Base-by-base conservation (phyloP, 306 rosid genomes). In the Biancaea sappan region DNA sequence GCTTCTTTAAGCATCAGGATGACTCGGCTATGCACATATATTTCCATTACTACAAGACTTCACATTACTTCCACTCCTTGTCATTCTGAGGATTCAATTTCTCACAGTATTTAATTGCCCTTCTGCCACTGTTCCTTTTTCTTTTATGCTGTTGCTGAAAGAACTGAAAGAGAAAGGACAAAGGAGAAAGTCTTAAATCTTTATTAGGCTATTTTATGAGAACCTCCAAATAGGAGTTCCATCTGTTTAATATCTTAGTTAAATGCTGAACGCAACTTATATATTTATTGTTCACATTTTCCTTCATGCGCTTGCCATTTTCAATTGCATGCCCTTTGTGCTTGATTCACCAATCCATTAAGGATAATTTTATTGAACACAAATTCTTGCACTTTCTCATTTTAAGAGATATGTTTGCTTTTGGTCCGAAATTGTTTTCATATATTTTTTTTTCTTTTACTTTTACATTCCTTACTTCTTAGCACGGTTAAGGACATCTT, bases 1-100 rank as follows among this genome's bases (percentile, higher is more conserved):
- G 86, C 82, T 94, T 81, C 89, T 94, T 63, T 88, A 83, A 84
- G 41, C 26, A 24, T 25, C 44, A 16, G 34, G 9, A 56, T 78
- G 69, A 76, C 15, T 11, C 25, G 78, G 75, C 35, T 66, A 56
- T 83, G 88, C 77, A 79, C 56, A 74, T 86, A 70, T 73, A 73
- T 74, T 60, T 35, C 68, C 67, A 40, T 46, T 59, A 34, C 26
- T 21, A 5, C 40, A 34, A 34, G 43, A 28, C 63, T 74, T 41
- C 69, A 38, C 68, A 74, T 56, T 6, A 40, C 46, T 8, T 40
- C 67, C 57, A 76, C 76, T 54, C 75, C 56, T 22, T 61, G 56
- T 68, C 65, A 59, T 43, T 60, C 25, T 50, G 35, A 67, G 28
- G 73, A 63, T 73, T 61, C 24, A 68, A 60, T 18, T 26, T 62